Conservation (phyloP, 345 rosid species). For the Dimocarpus longan region DNA sequence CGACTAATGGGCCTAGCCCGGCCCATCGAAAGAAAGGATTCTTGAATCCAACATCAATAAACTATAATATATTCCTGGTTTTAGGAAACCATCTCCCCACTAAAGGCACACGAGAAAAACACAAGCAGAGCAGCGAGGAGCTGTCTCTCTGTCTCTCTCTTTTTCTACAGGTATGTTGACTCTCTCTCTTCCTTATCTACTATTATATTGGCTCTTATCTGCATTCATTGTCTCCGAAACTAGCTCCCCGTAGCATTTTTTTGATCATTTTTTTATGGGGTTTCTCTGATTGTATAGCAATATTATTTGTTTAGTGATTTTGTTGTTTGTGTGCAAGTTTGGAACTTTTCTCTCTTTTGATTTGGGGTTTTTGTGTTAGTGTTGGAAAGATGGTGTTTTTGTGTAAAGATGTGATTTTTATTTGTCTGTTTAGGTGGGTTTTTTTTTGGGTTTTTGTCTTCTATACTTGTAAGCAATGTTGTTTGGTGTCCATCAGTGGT, state of each 20-base stretch:
- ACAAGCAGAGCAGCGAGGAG: constrained; percentile 5
- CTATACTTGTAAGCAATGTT: not conserved
- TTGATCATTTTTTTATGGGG: not conserved
- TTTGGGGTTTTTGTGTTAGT: not conserved
- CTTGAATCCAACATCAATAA: too few relatives aligned
- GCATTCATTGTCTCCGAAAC: not conserved
- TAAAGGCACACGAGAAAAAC: not conserved
- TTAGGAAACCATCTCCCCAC: not conserved
- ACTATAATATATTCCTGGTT: too few relatives aligned
- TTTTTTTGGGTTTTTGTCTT: not conserved
- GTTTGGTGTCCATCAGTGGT: not conserved
- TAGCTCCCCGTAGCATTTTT: not conserved
- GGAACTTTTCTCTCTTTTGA: not conserved
- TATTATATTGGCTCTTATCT: not conserved
- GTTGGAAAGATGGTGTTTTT: not conserved
- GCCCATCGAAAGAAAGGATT: too few relatives aligned
- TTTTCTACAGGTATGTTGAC: not conserved
- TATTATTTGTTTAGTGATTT: not conserved
- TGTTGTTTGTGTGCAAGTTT: not conserved
- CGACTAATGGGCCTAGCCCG: too few relatives aligned
- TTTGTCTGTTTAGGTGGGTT: too few relatives aligned
- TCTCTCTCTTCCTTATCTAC: not conserved
- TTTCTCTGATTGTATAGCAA: not conserved
- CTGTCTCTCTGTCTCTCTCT: constrained; percentile 9
- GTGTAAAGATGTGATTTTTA: not conserved